phyloP scores from a whole-genome alignment of 2,329 filamentous ascomycete species.

The Beauveria brongniartii region DNA sequence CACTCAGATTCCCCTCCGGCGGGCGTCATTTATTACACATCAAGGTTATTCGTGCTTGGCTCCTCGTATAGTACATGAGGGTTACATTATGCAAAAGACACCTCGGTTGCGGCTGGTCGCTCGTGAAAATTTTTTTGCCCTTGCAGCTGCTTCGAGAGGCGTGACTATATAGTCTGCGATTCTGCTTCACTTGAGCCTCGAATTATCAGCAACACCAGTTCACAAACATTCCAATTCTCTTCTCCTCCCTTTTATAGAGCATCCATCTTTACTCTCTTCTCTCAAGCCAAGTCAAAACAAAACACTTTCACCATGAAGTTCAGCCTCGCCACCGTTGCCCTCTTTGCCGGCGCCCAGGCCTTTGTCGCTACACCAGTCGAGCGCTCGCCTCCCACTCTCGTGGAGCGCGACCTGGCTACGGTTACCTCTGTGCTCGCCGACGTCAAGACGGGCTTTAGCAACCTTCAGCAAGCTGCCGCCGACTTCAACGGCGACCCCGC shows the following conservation, averaged over 20 bases:
- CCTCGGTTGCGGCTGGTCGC: not conserved
- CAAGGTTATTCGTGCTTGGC: not conserved
- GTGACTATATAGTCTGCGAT: not conserved
- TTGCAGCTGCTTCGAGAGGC: not conserved
- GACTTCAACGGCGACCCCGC: conserved; percentile 10
- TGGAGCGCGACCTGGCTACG: conserved; percentile 11
- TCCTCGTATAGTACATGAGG: not conserved
- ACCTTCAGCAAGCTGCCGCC: conserved; percentile 5
- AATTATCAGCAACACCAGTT: not conserved
- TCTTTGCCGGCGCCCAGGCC: conserved; percentile 10
- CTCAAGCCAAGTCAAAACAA: not conserved
- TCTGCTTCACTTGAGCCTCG: not conserved
- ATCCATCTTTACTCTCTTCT: not conserved
- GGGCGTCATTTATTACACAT: not conserved
- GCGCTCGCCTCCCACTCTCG: conserved; percentile 5
- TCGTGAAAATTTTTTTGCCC: not conserved
- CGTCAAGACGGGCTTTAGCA: conserved; percentile 11
- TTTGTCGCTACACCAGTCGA: conserved; percentile 9
- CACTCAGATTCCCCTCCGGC: not conserved
- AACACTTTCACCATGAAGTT: conserved; percentile 9
- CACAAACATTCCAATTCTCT: not conserved
- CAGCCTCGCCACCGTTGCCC: conserved; percentile 7
- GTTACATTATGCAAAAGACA: not conserved
- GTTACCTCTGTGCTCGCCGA: conserved; percentile 12
- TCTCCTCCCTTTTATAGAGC: not conserved